These are phyloP conservation scores for Nicotiana paniculata DNA, from an alignment of 257 asterid species.

Conservation along the genomic window DNA sequence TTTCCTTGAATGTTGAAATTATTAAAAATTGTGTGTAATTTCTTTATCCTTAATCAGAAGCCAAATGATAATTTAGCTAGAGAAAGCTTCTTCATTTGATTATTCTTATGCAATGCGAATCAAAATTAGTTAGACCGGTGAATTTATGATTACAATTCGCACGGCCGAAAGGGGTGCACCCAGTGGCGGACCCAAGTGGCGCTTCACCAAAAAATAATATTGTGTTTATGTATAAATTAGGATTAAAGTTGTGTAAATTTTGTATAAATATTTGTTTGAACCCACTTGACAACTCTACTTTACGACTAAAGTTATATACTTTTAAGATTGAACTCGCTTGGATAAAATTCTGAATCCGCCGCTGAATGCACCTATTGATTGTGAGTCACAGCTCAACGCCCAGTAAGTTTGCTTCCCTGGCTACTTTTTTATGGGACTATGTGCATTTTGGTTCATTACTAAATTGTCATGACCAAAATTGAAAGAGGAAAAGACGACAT, in stretches of 20 bases:
- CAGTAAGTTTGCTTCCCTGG: constrained; percentile 9
- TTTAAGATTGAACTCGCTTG: too few species aligned
- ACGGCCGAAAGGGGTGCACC: constrained; percentile 19
- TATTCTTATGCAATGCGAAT: accelerated
- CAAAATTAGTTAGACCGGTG: neutral
- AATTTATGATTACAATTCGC: neutral
- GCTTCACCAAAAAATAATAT: too few species aligned
- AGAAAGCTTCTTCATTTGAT: too few species aligned
- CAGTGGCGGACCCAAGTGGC: too few species aligned
- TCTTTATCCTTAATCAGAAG: accelerated
- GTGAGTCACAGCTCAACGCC: constrained; percentile 48
- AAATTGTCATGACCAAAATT: neutral
- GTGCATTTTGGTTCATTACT: constrained; percentile 19
- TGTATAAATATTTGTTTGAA: too few species aligned
- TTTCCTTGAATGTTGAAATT: constrained; percentile 18
- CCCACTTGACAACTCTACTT: too few species aligned
- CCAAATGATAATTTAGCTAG: neutral
- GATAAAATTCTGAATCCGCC: too few species aligned
- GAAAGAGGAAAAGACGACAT: constrained; percentile 5
- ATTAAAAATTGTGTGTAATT: neutral
- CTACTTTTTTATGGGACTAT: constrained; percentile 27
- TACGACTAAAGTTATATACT: too few species aligned
- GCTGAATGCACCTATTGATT: constrained; percentile 9
- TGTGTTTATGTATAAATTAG: too few species aligned
- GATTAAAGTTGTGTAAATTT: too few species aligned